A percentile compares a stretch with the other conserved stretches of the same genome.
Evolutionary conservation across 495 filamentous ascomycete genomes (phyloP).

Genomic region (Podospora appendiculata): DNA sequence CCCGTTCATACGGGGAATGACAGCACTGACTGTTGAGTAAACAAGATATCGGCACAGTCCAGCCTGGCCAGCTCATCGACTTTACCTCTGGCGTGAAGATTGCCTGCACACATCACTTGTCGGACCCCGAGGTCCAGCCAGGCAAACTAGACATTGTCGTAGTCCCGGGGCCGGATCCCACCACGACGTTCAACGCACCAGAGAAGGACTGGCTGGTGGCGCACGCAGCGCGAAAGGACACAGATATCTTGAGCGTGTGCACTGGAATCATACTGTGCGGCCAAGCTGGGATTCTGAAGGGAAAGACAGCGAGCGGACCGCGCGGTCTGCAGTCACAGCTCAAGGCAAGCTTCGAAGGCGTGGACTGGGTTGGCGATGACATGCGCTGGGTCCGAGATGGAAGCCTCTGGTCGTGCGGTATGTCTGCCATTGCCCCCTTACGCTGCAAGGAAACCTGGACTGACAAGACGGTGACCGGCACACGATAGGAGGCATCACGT

Average conservation of each 20-base stretch:
- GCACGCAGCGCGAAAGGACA: slow-evolving; percentile 25
- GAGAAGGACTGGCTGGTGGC: slow-evolving; percentile 38
- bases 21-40: too few relatives aligned
- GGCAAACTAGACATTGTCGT: slow-evolving; percentile 47
- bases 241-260: slow-evolving; percentile 48
- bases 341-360: slow-evolving; percentile 34
- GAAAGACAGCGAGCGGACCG: slow-evolving; percentile 43
- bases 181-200: slow-evolving; percentile 19
- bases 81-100: slow-evolving; percentile 30
- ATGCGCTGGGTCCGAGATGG: slow-evolving; percentile 46
- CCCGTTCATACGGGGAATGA: too few relatives aligned
- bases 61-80: slow-evolving; percentile 15
- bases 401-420: slow-evolving; percentile 55
- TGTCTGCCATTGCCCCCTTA: background rate
- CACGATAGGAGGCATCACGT: slow-evolving; percentile 33
- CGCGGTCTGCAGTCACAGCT: slow-evolving; percentile 39
- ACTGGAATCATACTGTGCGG: slow-evolving; percentile 43
- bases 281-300: slow-evolving; percentile 42
- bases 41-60: slow-evolving; percentile 31
- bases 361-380: slow-evolving; percentile 38
- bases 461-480: background rate
- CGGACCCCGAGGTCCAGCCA: slow-evolving; percentile 33
- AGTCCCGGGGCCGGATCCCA: slow-evolving; percentile 46
- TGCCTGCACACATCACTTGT: slow-evolving; percentile 31
- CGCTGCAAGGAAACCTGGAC: background rate